Evolutionary conservation across 345 rosid species (phyloP).

Genomic region (rapeseed (Brassica napus)): Da-Ae NC_063444.1:14674501-14675000

Average conservation of each 20-base stretch:
- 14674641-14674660: constrained; percentile 91
- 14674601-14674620: constrained; percentile 87
- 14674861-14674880: constrained; percentile 24
- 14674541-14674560: constrained; percentile 27
- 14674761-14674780: constrained; percentile 22
- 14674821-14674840: constrained; percentile 15
- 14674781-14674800: constrained; percentile 24
- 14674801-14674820: constrained; percentile 16
- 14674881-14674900: constrained; percentile 26
- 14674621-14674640: constrained; percentile 95
- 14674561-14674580: constrained; percentile 21
- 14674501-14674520: constrained; percentile 30
- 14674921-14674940: constrained; percentile 19
- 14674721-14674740: constrained; percentile 69
- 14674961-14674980: constrained; percentile 4
- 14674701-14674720: constrained; percentile 96
- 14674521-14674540: constrained; percentile 18
- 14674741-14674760: constrained; percentile 26
- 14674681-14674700: constrained; percentile 98
- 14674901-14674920: constrained; percentile 40
- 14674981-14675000: constrained; percentile 25
- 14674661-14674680: constrained; percentile 90
- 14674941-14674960: constrained; percentile 18
- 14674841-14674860: constrained; percentile 24
- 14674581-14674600: constrained; percentile 99